phyloP scores from a whole-genome alignment of 805 yeast genomes.

The Debaryomyces maramus region DNA sequence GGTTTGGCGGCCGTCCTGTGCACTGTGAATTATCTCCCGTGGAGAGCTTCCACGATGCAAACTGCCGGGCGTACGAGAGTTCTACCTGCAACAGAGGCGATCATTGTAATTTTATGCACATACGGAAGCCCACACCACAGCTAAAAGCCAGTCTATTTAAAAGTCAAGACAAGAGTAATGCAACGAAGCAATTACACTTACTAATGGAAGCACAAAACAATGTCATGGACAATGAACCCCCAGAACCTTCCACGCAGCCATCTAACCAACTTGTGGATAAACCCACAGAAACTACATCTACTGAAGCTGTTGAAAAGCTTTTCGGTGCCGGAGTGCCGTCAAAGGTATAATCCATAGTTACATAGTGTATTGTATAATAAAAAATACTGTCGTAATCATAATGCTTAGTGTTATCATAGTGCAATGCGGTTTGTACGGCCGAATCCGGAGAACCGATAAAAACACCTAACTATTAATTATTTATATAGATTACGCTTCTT shows the following conservation, averaged over 20 bases:
- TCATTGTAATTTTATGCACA: slow-evolving; percentile 85
- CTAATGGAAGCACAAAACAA: neutral
- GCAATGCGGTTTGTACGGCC: too few species aligned
- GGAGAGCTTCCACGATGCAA: slow-evolving; percentile 63
- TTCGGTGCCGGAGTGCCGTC: slow-evolving; percentile 2
- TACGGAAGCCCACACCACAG: slow-evolving; percentile 52
- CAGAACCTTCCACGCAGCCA: neutral
- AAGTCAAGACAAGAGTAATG: slow-evolving; percentile 35
- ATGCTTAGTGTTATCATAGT: too few species aligned
- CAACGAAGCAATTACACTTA: slow-evolving; percentile 12
- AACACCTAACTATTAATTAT: too few species aligned
- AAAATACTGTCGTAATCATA: too few species aligned
- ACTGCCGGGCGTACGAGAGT: slow-evolving; percentile 70
- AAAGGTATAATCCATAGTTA: too few species aligned
- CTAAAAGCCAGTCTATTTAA: slow-evolving; percentile 41
- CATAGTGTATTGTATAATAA: too few species aligned
- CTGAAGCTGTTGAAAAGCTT: slow-evolving; percentile 10
- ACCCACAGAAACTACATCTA: slow-evolving; percentile 6
- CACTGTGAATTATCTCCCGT: slow-evolving; percentile 81
- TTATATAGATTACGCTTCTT: too few species aligned
- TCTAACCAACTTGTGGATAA: neutral
- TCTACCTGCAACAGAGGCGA: slow-evolving; percentile 74
- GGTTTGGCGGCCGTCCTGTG: slow-evolving; percentile 81
- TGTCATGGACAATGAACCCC: neutral
- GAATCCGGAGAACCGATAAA: too few species aligned